Conservation (phyloP, 805 yeast species). For the Lipomyces oligophaga region DNA sequence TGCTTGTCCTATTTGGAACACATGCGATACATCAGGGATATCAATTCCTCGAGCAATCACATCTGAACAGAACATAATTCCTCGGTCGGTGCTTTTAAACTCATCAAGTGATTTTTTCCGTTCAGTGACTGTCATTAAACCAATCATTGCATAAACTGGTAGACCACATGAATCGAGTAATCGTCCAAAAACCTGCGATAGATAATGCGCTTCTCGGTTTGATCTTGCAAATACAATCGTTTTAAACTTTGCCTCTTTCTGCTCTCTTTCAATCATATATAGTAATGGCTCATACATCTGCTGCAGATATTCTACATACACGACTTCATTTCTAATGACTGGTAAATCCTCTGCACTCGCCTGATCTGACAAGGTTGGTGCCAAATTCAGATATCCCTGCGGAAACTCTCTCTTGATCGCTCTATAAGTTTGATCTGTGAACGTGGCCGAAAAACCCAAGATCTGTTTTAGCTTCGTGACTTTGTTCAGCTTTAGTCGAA, state of each 20-base stretch:
- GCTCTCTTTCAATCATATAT: slow-evolving; percentile 68
- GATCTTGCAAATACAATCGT: slow-evolving; percentile 83
- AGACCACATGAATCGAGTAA: slow-evolving; percentile 3
- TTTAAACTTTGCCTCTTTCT: slow-evolving; percentile 57
- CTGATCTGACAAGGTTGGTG: slow-evolving; percentile 60
- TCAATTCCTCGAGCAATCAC: slow-evolving; percentile 98
- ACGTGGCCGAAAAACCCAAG: slow-evolving; percentile 83
- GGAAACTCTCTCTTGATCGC: slow-evolving; percentile 59
- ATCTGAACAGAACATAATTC: slow-evolving; percentile 77
- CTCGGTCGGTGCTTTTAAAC: slow-evolving; percentile 49
- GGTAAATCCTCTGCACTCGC: too few relatives aligned
- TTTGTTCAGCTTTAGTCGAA: slow-evolving; percentile 49
- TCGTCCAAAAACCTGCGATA: slow-evolving; percentile 39
- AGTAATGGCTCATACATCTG: slow-evolving; percentile 48
- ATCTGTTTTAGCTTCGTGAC: slow-evolving; percentile 48
- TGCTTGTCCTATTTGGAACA: slow-evolving; percentile 78
- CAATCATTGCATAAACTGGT: slow-evolving; percentile 52
- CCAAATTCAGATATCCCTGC: slow-evolving; percentile 52
- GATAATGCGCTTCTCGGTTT: slow-evolving; percentile 56
- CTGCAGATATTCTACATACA: slow-evolving; percentile 33
- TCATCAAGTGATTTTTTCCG: slow-evolving; percentile 58
- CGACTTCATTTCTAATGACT: slow-evolving; percentile 52
- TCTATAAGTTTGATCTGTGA: slow-evolving; percentile 59
- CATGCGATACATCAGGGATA: slow-evolving; percentile 82
- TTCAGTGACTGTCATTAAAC: slow-evolving; percentile 64